A percentile compares a stretch with the other conserved stretches of the same genome.
These are phyloP conservation scores for Trematosphaeria pertusa DNA, from an alignment of 2,329 filamentous ascomycete species.

Conservation along the genomic window DNA sequence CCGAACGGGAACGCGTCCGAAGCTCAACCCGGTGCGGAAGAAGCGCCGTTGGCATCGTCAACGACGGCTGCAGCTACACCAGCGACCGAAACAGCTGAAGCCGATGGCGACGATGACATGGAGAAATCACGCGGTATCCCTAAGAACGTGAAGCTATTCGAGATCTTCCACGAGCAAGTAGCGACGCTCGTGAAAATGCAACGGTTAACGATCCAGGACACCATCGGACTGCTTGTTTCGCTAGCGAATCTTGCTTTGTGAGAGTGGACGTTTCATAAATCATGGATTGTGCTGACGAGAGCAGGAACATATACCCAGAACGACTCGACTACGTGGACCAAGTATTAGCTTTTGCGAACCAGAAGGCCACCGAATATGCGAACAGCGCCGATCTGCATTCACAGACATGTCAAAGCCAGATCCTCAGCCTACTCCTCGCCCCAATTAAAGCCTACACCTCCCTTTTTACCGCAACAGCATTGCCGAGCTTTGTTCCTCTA, in stretches of 20 bases:
- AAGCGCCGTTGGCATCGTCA: constrained; percentile 37
- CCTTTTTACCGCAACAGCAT: constrained; percentile 92
- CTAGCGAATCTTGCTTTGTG: constrained; percentile 86
- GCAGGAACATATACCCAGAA: constrained; percentile 87
- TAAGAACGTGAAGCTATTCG: constrained; percentile 85
- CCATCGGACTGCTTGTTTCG: constrained; percentile 91
- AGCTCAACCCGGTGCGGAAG: constrained; percentile 31
- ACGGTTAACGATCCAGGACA: constrained; percentile 90
- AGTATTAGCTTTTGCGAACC: constrained; percentile 84
- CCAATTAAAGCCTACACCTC: constrained; percentile 90
- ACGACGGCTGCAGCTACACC: constrained; percentile 35
- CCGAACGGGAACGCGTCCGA: constrained; percentile 48
- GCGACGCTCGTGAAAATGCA: constrained; percentile 92
- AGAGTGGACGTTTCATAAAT: too few species aligned
- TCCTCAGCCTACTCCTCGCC: constrained; percentile 87
- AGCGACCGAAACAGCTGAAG: constrained; percentile 46
- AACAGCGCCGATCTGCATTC: constrained; percentile 97
- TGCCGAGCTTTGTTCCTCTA: constrained; percentile 90
- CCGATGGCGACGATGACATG: constrained; percentile 51
- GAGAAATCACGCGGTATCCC: constrained; percentile 66
- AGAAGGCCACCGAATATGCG: constrained; percentile 85
- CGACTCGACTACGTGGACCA: constrained; percentile 94
- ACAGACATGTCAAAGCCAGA: constrained; percentile 82
- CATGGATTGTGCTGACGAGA: constrained; percentile 39
- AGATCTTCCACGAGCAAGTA: constrained; percentile 97